phyloP scores from a whole-genome alignment of 31 red algal genomes.

The Endocladia muricata region DNA sequence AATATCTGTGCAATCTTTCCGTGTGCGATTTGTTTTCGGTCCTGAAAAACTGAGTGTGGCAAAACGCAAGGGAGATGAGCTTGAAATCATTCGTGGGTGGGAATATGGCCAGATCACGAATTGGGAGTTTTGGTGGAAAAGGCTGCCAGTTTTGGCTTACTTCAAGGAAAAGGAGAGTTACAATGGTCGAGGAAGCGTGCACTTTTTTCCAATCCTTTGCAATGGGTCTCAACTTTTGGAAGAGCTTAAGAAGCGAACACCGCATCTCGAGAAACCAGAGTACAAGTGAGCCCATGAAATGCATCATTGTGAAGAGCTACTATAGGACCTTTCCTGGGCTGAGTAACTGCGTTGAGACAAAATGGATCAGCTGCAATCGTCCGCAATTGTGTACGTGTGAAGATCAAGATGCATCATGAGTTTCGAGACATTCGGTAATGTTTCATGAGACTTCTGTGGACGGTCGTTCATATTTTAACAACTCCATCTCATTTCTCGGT shows the following conservation, averaged over 20 bases:
- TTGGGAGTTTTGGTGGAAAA: constrained; percentile 79
- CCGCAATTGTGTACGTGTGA: too few species aligned
- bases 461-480: too few species aligned
- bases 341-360: too few species aligned
- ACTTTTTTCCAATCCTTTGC: constrained; percentile 80
- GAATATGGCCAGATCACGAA: constrained; percentile 59
- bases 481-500: too few species aligned
- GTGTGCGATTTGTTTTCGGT: constrained; percentile 76
- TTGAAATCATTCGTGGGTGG: constrained; percentile 68
- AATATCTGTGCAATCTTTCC: constrained; percentile 55
- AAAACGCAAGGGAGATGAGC: constrained; percentile 12
- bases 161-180: constrained; percentile 88
- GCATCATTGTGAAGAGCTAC: too few species aligned
- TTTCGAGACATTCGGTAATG: too few species aligned
- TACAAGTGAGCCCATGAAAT: constrained; percentile 19
- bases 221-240: constrained; percentile 50
- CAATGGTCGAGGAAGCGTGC: constrained; percentile 75
- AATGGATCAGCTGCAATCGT: too few species aligned
- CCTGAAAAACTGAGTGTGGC: constrained; percentile 58
- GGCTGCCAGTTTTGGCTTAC: constrained; percentile 66
- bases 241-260: constrained; percentile 45
- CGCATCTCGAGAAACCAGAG: constrained; percentile 50
- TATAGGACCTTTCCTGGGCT: too few species aligned
- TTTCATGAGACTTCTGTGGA: too few species aligned
- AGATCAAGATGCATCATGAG: too few species aligned